Evolutionary conservation across 768 basidiomycete genomes (phyloP), one percentile per base, ranked within the genome.

Genomic region (Russula lepida): DNA sequence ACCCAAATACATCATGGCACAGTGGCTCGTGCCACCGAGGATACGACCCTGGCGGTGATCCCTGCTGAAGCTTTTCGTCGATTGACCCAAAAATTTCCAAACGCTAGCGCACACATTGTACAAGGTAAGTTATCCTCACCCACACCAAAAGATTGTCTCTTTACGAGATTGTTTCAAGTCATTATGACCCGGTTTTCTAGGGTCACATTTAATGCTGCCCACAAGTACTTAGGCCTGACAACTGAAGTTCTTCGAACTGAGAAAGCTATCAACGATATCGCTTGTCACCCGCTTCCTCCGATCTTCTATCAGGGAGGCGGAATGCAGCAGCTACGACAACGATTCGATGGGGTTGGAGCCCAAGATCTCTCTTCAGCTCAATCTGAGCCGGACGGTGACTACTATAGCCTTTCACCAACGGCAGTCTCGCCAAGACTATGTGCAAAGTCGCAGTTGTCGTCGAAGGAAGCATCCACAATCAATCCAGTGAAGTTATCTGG

Each of bases 1-100:
- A 65, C 73, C 17, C 75, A 77, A 49, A 68, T 78, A 47, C 82
- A 83, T 67, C 81, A 84, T 67, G 89, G 89, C 5, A 84, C 89
- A 5, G 84, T 98, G 23, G 95, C 94, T n/a, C 80, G 95, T 39
- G 97, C 97, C 7, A 87, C 88, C 5, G 89, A 91, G 56, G 97
- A 99, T 68, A 90, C 90, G 5, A 98, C 97, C 2, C 76, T 99
- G 21, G 97, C 95, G n/a, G 95, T 99, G 11, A 98, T 99, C 58
- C 97, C 97, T 27, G 95, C 97, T 2, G 94, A 98, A 71, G 97
- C 95, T 4, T 99, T 99, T 74, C 80, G 88, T 58, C 80, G 94
- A 53, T 76, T 99, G 43, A 98, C 95, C 3, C 92, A 95, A 74
- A 94, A 95, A 71, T 97, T 89, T 68, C 97, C 97, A 0, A 98